Evolutionary conservation across 768 basidiomycete species (phyloP), one percentile per base, ranked within the genome.

Genomic region (Gautieria morchelliformis): DNA sequence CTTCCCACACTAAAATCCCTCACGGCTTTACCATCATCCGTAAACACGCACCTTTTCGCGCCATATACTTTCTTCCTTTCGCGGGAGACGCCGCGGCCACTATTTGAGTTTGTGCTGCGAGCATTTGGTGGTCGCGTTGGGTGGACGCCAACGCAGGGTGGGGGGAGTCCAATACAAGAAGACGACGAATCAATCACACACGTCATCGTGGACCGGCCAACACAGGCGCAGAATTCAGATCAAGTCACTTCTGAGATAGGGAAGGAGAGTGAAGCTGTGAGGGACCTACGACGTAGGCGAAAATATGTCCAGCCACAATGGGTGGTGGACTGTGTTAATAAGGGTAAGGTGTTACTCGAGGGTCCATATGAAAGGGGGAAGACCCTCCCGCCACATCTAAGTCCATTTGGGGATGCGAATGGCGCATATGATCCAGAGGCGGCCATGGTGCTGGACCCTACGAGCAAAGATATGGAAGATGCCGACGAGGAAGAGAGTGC

Each of bases 291-390:
- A 39, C 71, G 77, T 45, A 81, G 81, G 68, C 79, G 93, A 65
- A 92, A 89, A 66, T 91, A 88, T 69, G 79, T 98, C 17, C 96
- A 98, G 70, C 96, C 96, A 11, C 95, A 98, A 70, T 98, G 96
- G 96, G 80, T 96, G 33, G 90, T 92, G 37, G 96, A 99, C 68
- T 96, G 89, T 69, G 84, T 96, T 67, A 99, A 99, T 68, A 79
- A 83, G 8, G 84, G 85, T 10, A 89, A 80, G 68, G 78, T 95
- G 58, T 77, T 97, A 30, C 78, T 91, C 0, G 89, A 93, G 64
- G 93, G 89, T 59, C 77, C 79, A 27, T 98, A 98, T 67, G 78
- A 75, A 22, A 93, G 93, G 65, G 96, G 93, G 3, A 81, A 82
- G 61, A 79, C 81, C 2, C 80, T 97, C 33, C 96, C 96, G 2